Percentiles rank a stretch among this genome's conserved stretches.
These are phyloP conservation scores for Alternaria burnsii DNA, from an alignment of 2,329 filamentous ascomycete genomes.

Conservation along the genomic window DNA sequence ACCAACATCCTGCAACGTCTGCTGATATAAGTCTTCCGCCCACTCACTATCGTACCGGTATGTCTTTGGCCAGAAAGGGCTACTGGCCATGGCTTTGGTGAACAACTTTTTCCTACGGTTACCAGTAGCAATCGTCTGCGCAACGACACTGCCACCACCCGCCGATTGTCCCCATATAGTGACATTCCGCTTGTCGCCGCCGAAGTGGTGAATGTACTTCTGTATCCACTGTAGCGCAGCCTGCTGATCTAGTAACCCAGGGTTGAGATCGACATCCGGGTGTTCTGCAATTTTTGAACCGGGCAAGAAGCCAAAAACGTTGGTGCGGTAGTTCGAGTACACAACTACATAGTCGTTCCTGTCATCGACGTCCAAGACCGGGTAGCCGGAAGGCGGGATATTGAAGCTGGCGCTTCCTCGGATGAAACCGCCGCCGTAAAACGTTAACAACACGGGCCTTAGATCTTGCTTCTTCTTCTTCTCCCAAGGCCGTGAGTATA, in stretches of 20 bases:
- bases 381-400: conserved; percentile 66
- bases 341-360: conserved; percentile 62
- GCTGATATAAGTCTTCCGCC: conserved; percentile 61
- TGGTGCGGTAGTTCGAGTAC: conserved; percentile 65
- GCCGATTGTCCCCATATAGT: conserved; percentile 66
- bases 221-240: conserved; percentile 64
- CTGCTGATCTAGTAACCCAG: conserved; percentile 62
- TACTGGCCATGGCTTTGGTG: conserved; percentile 60
- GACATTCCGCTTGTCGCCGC: conserved; percentile 62
- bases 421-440: conserved; percentile 70
- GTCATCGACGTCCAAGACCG: conserved; percentile 64
- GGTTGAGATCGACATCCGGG: conserved; percentile 59
- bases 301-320: conserved; percentile 65
- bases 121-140: conserved; percentile 61
- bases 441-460: conserved; percentile 67
- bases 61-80: conserved; percentile 68
- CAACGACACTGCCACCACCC: conserved; percentile 63
- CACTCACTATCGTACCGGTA: conserved; percentile 61
- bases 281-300: conserved; percentile 58
- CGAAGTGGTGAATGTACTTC: conserved; percentile 61
- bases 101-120: conserved; percentile 58
- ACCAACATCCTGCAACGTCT: conserved; percentile 57
- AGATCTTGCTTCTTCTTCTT: conserved; percentile 43
- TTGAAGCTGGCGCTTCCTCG: conserved; percentile 64
- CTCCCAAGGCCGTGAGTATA: conserved; percentile 67